phyloP scores from a whole-genome alignment of 169 alveolate genomes.

The Cryptosporidium felis region DNA sequence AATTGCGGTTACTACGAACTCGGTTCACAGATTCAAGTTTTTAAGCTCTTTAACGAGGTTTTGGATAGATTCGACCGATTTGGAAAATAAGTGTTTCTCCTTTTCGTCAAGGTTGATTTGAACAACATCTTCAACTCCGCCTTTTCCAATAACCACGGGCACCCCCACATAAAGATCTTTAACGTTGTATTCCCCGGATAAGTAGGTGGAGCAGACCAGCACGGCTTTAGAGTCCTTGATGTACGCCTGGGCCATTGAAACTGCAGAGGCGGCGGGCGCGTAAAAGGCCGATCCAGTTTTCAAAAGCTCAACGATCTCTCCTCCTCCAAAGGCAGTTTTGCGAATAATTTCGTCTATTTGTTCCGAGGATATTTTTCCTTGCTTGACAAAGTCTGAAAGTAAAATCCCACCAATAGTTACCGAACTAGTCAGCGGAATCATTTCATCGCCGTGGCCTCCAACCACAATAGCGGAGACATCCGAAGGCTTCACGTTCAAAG shows the following conservation, averaged over 20 bases:
- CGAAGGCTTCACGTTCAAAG: conserved; percentile 79
- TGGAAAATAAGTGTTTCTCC: conserved; percentile 77
- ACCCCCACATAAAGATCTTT: conserved; percentile 83
- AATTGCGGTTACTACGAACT: too few species aligned
- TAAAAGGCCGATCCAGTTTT: conserved; percentile 79
- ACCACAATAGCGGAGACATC: conserved; percentile 81
- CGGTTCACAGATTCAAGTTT: conserved; percentile 9
- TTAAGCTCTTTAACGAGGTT: conserved; percentile 23
- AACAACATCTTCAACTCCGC: conserved; percentile 84
- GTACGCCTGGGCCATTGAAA: conserved; percentile 79
- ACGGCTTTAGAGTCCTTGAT: conserved; percentile 80
- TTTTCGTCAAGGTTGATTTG: conserved; percentile 77
- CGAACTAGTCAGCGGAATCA: conserved; percentile 82
- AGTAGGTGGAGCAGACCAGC: conserved; percentile 83
- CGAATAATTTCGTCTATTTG: conserved; percentile 78
- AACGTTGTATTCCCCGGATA: conserved; percentile 85
- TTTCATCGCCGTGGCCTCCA: conserved; percentile 90
- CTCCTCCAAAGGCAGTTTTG: conserved; percentile 77
- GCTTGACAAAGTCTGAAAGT: conserved; percentile 73
- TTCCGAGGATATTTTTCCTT: conserved; percentile 69
- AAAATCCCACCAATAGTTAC: conserved; percentile 82
- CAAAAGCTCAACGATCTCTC: conserved; percentile 76
- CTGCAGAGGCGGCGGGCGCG: conserved; percentile 81
- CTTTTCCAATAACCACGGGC: conserved; percentile 84
- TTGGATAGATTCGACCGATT: conserved; percentile 71